Percentiles rank a stretch among this genome's conserved stretches.
phyloP scores from a whole-genome alignment of 106 monocot species.

The Hemerocallis citrina region DNA sequence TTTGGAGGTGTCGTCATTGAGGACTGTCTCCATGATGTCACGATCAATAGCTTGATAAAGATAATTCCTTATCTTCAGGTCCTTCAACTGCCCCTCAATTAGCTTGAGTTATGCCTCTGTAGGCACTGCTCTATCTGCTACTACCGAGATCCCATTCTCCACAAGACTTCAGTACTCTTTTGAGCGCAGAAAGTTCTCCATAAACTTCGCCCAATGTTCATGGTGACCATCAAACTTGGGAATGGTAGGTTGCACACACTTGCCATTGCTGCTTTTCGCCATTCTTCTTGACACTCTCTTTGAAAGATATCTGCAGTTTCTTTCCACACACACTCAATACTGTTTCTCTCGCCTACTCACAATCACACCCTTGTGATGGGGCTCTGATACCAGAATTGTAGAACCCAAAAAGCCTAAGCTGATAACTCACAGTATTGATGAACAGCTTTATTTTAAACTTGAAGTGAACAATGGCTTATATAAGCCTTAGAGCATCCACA shows the following conservation, averaged over 20 bases:
- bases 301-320: background rate
- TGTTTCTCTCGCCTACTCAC: background rate
- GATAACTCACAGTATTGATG: too few species aligned
- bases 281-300: background rate
- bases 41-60: background rate
- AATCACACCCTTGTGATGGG: background rate
- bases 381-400: too few species aligned
- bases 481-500: too few species aligned
- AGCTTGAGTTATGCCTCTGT: background rate
- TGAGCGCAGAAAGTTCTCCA: background rate
- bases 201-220: background rate
- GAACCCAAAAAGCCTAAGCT: too few species aligned
- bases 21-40: background rate
- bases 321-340: background rate
- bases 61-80: background rate
- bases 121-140: background rate
- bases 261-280: background rate
- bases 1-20: background rate
- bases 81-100: background rate
- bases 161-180: background rate
- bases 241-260: background rate
- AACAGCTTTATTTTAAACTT: too few species aligned
- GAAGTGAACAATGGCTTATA: background rate
- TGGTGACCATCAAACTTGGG: constrained; percentile 1
- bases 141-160: background rate